These are phyloP conservation scores for Letharia columbiana DNA, from an alignment of 495 filamentous ascomycete species.

Conservation along the genomic window DNA sequence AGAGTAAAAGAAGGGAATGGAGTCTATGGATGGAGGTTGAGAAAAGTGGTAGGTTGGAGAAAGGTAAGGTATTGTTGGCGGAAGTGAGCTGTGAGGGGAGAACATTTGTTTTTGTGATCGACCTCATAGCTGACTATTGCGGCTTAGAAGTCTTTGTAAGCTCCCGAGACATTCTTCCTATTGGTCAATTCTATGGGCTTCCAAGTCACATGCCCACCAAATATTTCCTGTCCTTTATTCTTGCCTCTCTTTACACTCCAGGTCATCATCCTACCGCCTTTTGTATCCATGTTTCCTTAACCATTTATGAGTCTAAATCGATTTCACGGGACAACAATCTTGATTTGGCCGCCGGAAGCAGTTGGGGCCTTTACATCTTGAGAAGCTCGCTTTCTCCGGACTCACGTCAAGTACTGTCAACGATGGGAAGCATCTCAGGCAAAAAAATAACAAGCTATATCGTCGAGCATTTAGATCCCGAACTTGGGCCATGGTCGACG, in stretches of 20 bases:
- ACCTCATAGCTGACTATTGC: neutral
- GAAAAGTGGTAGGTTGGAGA: neutral
- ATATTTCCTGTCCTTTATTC: neutral
- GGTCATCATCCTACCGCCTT: too few species aligned
- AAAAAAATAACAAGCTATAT: slow-evolving; percentile 57
- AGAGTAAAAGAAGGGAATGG: neutral
- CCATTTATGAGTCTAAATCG: neutral
- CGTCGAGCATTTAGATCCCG: slow-evolving; percentile 87
- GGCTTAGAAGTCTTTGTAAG: neutral
- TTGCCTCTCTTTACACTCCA: neutral
- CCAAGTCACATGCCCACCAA: neutral
- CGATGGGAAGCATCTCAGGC: slow-evolving; percentile 1
- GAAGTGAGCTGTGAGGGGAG: neutral
- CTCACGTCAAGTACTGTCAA: neutral
- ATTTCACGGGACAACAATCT: neutral
- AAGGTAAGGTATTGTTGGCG: too few species aligned
- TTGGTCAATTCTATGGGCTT: neutral
- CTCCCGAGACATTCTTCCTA: neutral
- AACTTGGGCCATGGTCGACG: slow-evolving; percentile 88
- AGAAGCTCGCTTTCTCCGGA: neutral
- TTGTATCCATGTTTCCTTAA: neutral
- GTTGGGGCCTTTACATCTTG: too few species aligned
- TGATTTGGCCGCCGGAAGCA: neutral
- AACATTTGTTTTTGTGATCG: neutral
- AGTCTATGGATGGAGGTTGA: neutral